Conservation (phyloP, 2,329 filamentous ascomycete species). For the Colletotrichum truncatum region DNA sequence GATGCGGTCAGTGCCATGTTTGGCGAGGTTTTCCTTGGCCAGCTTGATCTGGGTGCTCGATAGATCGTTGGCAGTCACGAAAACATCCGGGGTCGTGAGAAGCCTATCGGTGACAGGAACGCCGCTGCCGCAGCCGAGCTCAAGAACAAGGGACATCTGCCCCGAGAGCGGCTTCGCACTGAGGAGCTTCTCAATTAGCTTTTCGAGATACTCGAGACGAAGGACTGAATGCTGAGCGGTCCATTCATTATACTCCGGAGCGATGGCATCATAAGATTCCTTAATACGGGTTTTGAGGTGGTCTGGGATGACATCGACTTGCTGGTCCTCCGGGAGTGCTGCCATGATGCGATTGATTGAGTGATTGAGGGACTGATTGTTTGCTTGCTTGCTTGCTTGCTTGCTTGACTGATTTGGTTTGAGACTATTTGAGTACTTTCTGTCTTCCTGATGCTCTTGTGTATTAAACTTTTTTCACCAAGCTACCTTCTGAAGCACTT, state of each 20-base stretch:
- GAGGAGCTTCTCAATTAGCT: constrained; percentile 39
- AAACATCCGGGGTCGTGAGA: constrained; percentile 35
- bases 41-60: constrained; percentile 48
- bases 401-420: neutral
- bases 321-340: neutral
- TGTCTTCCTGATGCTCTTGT: neutral
- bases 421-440: neutral
- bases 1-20: constrained; percentile 31
- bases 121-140: constrained; percentile 53
- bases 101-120: constrained; percentile 46
- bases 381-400: too few relatives aligned
- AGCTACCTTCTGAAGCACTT: neutral
- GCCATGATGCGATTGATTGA: constrained; percentile 7
- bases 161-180: constrained; percentile 8
- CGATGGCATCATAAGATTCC: constrained; percentile 50
- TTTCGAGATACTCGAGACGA: constrained; percentile 45
- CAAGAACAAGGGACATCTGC: constrained; percentile 40
- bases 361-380: neutral
- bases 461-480: neutral
- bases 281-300: constrained; percentile 49
- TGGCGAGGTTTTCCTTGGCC: constrained; percentile 28
- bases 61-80: constrained; percentile 51
- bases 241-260: constrained; percentile 50
- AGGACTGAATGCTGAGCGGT: constrained; percentile 40
- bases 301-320: neutral